Percentiles rank a stretch among this genome's conserved stretches.
phyloP scores from a whole-genome alignment of 257 asterid species.

The Capsicum baccatum region DNA sequence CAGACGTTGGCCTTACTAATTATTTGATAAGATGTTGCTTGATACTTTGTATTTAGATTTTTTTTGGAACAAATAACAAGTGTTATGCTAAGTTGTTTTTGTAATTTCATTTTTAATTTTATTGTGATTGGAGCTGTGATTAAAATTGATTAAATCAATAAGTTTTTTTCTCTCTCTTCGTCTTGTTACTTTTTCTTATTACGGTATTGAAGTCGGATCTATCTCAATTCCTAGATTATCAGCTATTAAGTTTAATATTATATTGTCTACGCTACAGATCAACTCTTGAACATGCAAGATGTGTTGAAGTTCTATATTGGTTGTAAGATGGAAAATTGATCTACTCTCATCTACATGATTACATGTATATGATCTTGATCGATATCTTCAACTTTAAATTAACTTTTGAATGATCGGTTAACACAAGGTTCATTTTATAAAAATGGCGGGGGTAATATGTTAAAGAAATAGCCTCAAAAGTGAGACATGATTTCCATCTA shows the following conservation, averaged over 20 bases:
- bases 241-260: rapidly evolving
- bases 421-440: too few species aligned
- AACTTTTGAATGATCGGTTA: background rate
- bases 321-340: too few species aligned
- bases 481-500: background rate
- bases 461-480: background rate
- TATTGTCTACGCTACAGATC: background rate
- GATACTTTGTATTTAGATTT: background rate
- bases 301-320: background rate
- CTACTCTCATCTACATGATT: too few species aligned
- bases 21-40: background rate
- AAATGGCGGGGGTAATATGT: background rate
- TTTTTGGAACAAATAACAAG: background rate
- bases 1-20: slow-evolving; percentile 43
- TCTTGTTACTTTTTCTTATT: background rate
- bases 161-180: too few species aligned
- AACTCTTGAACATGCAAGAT: background rate
- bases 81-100: background rate
- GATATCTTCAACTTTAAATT: background rate
- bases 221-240: background rate
- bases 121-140: background rate
- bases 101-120: background rate
- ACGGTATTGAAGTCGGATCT: background rate
- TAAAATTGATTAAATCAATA: background rate
- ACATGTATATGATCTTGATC: background rate